A percentile compares a stretch with the other conserved stretches of the same genome.
phyloP scores from a whole-genome alignment of 73 alveolate species.

The Paramecium pentaurelia region DNA sequence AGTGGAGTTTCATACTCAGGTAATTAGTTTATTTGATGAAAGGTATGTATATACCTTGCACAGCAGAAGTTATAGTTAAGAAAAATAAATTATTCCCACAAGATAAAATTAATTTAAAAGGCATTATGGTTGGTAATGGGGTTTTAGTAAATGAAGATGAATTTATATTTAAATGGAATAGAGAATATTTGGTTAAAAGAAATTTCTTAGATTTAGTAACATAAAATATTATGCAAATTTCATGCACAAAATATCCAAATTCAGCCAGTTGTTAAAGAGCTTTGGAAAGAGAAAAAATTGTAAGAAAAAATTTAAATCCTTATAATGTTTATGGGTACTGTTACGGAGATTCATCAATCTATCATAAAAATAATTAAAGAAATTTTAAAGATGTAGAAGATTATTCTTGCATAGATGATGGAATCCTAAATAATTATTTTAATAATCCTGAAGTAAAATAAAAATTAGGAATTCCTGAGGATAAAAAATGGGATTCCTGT shows the following conservation, averaged over 20 bases:
- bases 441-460: neutral
- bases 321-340: neutral
- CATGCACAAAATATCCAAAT: neutral
- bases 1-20: slow-evolving; percentile 78
- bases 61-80: slow-evolving; percentile 62
- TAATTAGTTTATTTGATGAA: neutral
- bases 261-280: neutral
- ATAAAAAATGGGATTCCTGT: neutral
- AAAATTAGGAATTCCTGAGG: neutral
- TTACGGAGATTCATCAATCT: slow-evolving; percentile 17
- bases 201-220: neutral
- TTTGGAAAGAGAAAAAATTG: neutral
- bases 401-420: neutral
- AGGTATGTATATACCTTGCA: slow-evolving; percentile 78
- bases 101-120: slow-evolving; percentile 72
- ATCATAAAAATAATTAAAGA: neutral
- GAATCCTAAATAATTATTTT: neutral
- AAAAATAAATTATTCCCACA: neutral
- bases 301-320: neutral
- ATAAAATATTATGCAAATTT: neutral
- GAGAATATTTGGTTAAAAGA: neutral
- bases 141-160: slow-evolving; percentile 32
- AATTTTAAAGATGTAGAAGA: neutral
- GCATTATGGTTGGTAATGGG: slow-evolving; percentile 89
- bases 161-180: neutral